Evolutionary conservation across 495 filamentous ascomycete species (phyloP), one percentile per base, ranked within the genome.

Genomic region (Trypethelium eluteriae): DNA sequence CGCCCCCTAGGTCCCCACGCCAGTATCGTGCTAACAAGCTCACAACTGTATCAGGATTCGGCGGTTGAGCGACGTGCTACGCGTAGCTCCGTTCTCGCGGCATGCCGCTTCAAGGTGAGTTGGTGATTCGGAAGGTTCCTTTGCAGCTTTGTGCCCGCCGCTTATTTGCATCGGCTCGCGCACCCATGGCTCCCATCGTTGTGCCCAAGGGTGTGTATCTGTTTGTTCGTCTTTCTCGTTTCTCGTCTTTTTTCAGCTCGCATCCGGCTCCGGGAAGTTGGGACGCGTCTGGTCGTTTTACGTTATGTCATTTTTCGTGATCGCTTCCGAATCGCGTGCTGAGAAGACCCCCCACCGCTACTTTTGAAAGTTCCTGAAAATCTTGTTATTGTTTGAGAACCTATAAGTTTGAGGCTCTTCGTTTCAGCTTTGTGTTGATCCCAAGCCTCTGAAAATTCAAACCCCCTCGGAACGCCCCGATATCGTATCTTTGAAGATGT

Each of bases 121-220:
- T 44, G 41, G 41, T 16, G 5, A 18, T 53, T 18, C 12, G 12
- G 10, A 46, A 53, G 14, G 49, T 12, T 53, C 49, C 49, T 53
- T 53, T 18, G 16, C 49, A 12, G 49, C 25, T 18, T 18, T 5
- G 5, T 5, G 12, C 25, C 12, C 49, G 14, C 12, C 53, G 53
- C 53, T 59, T 59, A 59, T 59, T 36, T 59, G 53, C 53, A 59
- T 59, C 25, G 53, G 53, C 53, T 3, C 53, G 25, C 11, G 25
- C 53, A 59, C 32, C 53, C 53, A 59, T 59, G 53, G 53, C 53
- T 35, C 53, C 25, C n/a, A 2, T 10, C 5, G 34, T 35, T 34
- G 7, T 34, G 7, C 0, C 32, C 53, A 59, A 35, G 53, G 53
- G 36, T 35, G 53, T 44, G 14, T 44, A 7, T 18, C 53, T 18